Evolutionary conservation across 306 rosid genomes (phyloP).

Genomic region (Rosa multiflora): DNA sequence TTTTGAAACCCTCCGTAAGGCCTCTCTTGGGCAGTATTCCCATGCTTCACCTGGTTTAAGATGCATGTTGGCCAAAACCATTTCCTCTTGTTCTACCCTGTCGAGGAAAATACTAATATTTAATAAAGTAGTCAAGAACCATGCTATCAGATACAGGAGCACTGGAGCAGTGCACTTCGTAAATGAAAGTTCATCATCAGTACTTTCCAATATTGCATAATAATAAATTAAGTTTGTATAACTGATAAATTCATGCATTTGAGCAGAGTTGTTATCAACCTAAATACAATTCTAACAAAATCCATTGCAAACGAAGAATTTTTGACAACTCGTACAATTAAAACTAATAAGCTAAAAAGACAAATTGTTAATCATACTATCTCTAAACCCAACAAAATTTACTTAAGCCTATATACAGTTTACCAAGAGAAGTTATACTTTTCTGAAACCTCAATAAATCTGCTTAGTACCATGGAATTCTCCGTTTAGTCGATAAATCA

Average conservation of each 20-base stretch:
- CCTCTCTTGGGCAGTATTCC: slow-evolving; percentile 92
- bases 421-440: neutral
- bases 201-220: neutral
- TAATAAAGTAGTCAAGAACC: neutral
- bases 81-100: slow-evolving; percentile 82
- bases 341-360: neutral
- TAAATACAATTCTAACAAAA: neutral
- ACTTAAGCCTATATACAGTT: neutral
- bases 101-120: slow-evolving; percentile 25
- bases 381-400: too few species aligned
- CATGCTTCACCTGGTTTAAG: slow-evolving; percentile 75
- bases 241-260: neutral
- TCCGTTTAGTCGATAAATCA: slow-evolving; percentile 71
- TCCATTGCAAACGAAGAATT: too few species aligned
- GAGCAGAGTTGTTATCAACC: neutral
- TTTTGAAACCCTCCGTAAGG: slow-evolving; percentile 65
- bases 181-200: neutral
- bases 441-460: slow-evolving; percentile 1
- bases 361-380: neutral
- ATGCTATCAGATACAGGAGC: neutral
- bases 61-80: slow-evolving; percentile 80
- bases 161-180: neutral
- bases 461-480: slow-evolving; percentile 71
- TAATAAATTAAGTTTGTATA: neutral
- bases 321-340: neutral